Conservation (phyloP, 352 stramenopile genomes). For the Phytophthora palmivora region DNA sequence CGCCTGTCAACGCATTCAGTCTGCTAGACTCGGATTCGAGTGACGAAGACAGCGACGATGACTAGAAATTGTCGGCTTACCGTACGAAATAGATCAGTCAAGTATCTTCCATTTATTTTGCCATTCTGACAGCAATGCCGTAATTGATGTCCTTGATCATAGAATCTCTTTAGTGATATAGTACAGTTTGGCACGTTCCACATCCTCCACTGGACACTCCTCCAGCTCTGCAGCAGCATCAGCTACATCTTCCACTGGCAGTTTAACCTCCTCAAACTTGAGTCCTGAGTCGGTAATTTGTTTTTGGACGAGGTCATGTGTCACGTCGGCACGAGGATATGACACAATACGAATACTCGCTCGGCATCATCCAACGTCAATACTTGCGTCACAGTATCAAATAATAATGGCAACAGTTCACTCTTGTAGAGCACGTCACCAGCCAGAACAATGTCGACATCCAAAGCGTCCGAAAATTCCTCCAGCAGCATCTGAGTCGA, state of each 20-base stretch:
- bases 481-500: slow-evolving; percentile 45
- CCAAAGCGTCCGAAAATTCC: slow-evolving; percentile 37
- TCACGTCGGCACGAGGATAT: slow-evolving; percentile 80
- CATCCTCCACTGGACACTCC: slow-evolving; percentile 67
- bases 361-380: slow-evolving; percentile 24
- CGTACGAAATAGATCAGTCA: slow-evolving; percentile 16
- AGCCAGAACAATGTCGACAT: slow-evolving; percentile 66
- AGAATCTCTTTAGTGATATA: slow-evolving; percentile 47
- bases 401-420: slow-evolving; percentile 68
- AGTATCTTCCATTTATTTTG: slow-evolving; percentile 27
- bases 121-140: neutral
- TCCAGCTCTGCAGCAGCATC: slow-evolving; percentile 38
- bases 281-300: slow-evolving; percentile 53
- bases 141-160: neutral
- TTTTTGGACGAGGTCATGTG: slow-evolving; percentile 60
- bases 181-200: slow-evolving; percentile 64
- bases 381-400: slow-evolving; percentile 55
- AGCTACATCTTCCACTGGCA: slow-evolving; percentile 34
- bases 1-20: slow-evolving; percentile 82
- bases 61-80: slow-evolving; percentile 13
- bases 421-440: slow-evolving; percentile 86
- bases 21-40: slow-evolving; percentile 90
- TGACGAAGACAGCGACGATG: slow-evolving; percentile 64
- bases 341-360: slow-evolving; percentile 62
- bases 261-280: slow-evolving; percentile 40